These are phyloP conservation scores for Sugiyamaella paludigena DNA, from an alignment of 1,139 yeast species.

Conservation along the genomic window DNA sequence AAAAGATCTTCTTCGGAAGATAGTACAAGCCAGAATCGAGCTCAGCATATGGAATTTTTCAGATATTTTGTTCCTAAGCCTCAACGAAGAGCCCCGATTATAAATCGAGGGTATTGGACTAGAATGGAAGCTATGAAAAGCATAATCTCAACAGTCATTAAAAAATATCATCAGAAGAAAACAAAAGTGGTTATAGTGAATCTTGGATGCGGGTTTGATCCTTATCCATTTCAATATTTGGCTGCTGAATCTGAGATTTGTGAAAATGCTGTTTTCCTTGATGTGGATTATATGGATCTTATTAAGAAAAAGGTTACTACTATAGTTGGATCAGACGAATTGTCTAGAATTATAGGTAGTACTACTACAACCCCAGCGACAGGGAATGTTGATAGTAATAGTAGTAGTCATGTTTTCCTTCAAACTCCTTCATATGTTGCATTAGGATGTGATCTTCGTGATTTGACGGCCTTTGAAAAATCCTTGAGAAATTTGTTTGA, in stretches of 20 bases:
- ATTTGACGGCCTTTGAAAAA: conserved; percentile 43
- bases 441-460: conserved; percentile 70
- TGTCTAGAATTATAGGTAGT: conserved; percentile 48
- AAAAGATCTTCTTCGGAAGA: too few relatives aligned
- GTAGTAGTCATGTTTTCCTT: conserved; percentile 34
- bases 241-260: conserved; percentile 35
- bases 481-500: conserved; percentile 39
- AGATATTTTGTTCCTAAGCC: conserved; percentile 66
- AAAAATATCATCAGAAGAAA: conserved; percentile 9
- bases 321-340: conserved; percentile 50
- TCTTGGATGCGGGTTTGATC: conserved; percentile 72
- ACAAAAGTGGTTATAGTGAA: conserved; percentile 54
- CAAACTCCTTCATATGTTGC: conserved; percentile 53
- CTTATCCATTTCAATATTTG: conserved; percentile 64
- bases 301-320: conserved; percentile 52
- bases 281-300: conserved; percentile 74
- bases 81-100: conserved; percentile 73
- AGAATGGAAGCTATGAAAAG: conserved; percentile 68
- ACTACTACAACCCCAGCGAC: conserved; percentile 9
- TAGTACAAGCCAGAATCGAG: conserved; percentile 28
- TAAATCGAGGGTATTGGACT: conserved; percentile 82
- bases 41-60: conserved; percentile 48
- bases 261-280: conserved; percentile 52
- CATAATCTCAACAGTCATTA: conserved; percentile 49
- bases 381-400: neutral